Evolutionary conservation across 23 red algal species (phyloP).

Genomic region (Agarophyton chilense): DNA sequence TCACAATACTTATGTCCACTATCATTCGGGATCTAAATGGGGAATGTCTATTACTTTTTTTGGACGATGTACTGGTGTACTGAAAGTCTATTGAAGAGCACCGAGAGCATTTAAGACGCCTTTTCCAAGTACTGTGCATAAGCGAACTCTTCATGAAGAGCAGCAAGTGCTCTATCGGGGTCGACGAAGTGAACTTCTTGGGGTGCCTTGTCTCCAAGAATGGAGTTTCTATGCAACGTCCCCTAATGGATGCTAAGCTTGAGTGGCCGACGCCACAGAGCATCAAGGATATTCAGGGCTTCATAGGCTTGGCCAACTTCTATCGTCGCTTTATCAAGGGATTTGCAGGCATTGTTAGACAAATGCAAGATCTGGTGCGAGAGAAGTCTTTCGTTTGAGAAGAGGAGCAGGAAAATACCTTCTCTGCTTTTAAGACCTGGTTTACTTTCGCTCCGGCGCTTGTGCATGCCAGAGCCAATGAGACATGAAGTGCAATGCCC

Average conservation of each 20-base stretch:
- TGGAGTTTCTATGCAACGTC: neutral
- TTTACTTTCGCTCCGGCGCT: no score
- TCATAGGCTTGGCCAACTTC: neutral
- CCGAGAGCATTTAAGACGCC: neutral
- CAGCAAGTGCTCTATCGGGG: conserved; percentile 2
- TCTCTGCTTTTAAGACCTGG: no score
- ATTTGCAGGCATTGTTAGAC: neutral
- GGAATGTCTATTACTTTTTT: neutral
- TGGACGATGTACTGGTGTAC: conserved; percentile 22
- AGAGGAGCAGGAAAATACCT: no score
- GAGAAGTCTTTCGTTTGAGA: neutral
- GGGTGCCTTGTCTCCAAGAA: neutral
- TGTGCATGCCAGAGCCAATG: no score
- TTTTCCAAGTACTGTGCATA: neutral
- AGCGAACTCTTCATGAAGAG: neutral
- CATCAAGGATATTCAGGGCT: neutral
- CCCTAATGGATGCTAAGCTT: neutral
- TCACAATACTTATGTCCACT: neutral
- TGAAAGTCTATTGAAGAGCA: conserved; percentile 18
- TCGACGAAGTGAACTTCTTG: neutral
- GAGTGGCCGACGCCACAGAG: conserved; percentile 12
- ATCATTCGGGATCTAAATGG: neutral
- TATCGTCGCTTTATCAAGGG: conserved; percentile 23
- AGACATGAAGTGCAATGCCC: no score
- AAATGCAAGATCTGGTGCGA: neutral